Percentiles rank a stretch among this genome's conserved stretches.
These are phyloP conservation scores for Alternaria brassicae DNA, from an alignment of 2,329 filamentous ascomycete species.

Conservation along the genomic window DNA sequence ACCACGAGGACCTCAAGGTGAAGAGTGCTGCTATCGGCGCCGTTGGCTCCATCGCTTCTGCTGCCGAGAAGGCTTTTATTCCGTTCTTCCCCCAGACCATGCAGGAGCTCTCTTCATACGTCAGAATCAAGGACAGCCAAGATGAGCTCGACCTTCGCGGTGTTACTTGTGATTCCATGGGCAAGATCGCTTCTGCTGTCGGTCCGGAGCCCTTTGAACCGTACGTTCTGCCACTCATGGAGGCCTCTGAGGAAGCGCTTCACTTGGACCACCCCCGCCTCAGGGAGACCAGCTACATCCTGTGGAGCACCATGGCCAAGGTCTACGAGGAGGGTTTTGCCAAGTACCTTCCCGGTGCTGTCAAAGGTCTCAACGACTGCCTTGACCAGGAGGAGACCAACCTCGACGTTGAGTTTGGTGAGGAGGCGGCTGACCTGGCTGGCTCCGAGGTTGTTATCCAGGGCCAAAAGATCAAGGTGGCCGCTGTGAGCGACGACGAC, in stretches of 20 bases:
- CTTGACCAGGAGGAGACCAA: constrained; percentile 89
- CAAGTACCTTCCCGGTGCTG: constrained; percentile 78
- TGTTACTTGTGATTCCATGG: constrained; percentile 90
- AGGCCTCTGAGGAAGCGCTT: constrained; percentile 88
- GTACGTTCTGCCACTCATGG: constrained; percentile 89
- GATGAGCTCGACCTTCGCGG: constrained; percentile 90
- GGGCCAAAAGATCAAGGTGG: constrained; percentile 86
- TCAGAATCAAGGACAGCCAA: constrained; percentile 84
- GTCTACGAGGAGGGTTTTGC: constrained; percentile 87
- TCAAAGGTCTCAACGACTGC: constrained; percentile 81
- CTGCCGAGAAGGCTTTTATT: constrained; percentile 80
- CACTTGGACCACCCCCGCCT: constrained; percentile 87
- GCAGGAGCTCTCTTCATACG: constrained; percentile 83
- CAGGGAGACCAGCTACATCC: constrained; percentile 94
- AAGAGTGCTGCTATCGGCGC: constrained; percentile 90
- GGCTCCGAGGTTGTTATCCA: constrained; percentile 78
- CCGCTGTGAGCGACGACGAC: constrained; percentile 64
- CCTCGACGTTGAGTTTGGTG: constrained; percentile 76
- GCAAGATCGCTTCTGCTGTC: constrained; percentile 88
- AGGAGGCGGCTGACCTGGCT: constrained; percentile 75
- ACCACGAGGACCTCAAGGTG: constrained; percentile 84
- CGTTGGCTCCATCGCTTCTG: constrained; percentile 86
- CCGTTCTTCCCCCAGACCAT: constrained; percentile 94
- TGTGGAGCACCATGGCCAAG: constrained; percentile 94
- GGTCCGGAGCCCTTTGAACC: constrained; percentile 86